phyloP scores from a whole-genome alignment of 768 basidiomycete genomes.

The Russula olivacea region DNA sequence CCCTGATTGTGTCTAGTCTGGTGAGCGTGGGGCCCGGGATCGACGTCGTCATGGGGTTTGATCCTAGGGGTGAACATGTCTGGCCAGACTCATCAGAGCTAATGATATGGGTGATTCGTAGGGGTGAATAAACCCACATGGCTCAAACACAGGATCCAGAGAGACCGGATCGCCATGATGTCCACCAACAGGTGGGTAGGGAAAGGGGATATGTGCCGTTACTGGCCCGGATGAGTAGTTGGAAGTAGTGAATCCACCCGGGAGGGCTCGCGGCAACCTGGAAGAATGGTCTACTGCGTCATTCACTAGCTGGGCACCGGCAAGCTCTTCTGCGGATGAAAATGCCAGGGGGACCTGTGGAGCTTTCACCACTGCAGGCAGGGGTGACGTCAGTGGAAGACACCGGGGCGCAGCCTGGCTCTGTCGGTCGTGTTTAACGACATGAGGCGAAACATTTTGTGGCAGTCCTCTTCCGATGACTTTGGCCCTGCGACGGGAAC shows the following conservation, averaged over 20 bases:
- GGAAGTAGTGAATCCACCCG: neutral
- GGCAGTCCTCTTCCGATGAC: neutral
- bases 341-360: neutral
- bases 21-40: too few species aligned
- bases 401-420: neutral
- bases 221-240: neutral
- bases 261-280: neutral
- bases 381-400: neutral
- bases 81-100: neutral
- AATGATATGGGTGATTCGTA: too few species aligned
- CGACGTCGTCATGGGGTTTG: too few species aligned
- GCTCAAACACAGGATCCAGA: neutral
- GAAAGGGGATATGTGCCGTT: neutral
- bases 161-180: neutral
- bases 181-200: neutral
- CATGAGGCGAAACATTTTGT: neutral
- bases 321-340: too few species aligned
- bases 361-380: neutral
- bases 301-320: too few species aligned
- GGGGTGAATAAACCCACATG: too few species aligned
- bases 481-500: neutral
- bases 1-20: too few species aligned
- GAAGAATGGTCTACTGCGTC: neutral
- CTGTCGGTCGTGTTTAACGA: neutral
- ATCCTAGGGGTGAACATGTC: too few species aligned